These are phyloP conservation scores for Aristolochia fimbriata DNA, from an alignment of 164 flowering plant species.

Conservation along the genomic window DNA sequence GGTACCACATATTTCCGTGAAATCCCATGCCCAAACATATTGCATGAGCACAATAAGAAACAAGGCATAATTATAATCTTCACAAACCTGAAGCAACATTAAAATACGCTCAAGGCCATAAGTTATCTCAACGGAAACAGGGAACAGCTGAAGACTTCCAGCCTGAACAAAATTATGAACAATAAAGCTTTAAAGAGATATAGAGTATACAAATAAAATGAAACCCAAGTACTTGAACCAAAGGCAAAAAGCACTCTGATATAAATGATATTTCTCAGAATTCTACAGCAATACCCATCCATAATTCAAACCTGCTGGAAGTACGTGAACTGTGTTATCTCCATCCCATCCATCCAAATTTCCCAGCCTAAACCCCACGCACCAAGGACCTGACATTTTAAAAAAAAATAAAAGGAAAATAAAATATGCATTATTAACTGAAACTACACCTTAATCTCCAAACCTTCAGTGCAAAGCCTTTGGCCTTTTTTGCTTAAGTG, in stretches of 20 bases:
- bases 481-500: too few relatives aligned
- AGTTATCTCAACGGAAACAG: constrained; percentile 96
- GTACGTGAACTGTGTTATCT: constrained; percentile 96
- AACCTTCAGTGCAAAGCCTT: too few relatives aligned
- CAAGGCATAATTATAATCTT: not conserved
- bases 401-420: constrained; percentile 1
- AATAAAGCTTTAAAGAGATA: not conserved
- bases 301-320: constrained; percentile 72
- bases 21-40: too few relatives aligned
- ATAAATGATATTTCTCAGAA: too few relatives aligned
- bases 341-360: constrained; percentile 99
- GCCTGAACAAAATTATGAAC: constrained; percentile 34
- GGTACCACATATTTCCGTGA: not conserved
- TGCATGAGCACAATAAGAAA: too few relatives aligned
- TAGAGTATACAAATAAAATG: not conserved
- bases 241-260: not conserved
- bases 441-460: too few relatives aligned
- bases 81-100: constrained; percentile 87
- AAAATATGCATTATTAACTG: not conserved
- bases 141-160: constrained; percentile 80
- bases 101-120: constrained; percentile 97
- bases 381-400: constrained; percentile 73
- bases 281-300: not conserved
- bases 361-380: constrained; percentile 99
- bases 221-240: not conserved